Percentiles rank a stretch among this genome's conserved stretches.
Conservation (phyloP, 2,329 filamentous ascomycete species). For the Phyllosticta ampelicida region DNA sequence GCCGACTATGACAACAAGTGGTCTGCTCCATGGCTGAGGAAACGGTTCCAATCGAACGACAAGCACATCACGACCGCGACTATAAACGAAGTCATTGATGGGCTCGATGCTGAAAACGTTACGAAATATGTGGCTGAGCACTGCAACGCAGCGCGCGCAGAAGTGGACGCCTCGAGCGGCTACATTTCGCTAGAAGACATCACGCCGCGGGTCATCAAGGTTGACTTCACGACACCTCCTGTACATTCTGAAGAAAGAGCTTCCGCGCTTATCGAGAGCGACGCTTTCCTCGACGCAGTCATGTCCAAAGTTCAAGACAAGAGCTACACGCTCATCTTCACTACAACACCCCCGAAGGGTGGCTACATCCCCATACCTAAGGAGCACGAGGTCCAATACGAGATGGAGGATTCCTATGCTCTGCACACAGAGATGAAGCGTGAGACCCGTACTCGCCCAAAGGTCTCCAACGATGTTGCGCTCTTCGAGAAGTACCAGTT, state of each 20-base stretch:
- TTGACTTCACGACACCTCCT: conserved; percentile 33
- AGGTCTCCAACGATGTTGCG: conserved; percentile 18
- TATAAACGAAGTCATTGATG: conserved; percentile 44
- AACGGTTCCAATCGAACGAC: conserved; percentile 38
- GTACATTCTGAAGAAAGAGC: conserved; percentile 22
- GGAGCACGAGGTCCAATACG: conserved; percentile 38
- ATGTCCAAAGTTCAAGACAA: conserved; percentile 36
- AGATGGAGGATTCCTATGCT: conserved; percentile 51
- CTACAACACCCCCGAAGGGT: conserved; percentile 46
- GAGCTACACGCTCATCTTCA: conserved; percentile 66
- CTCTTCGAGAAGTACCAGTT: conserved; percentile 93
- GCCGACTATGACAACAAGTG: conserved; percentile 51
- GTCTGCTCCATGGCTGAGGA: conserved; percentile 44
- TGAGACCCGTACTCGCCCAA: conserved; percentile 33
- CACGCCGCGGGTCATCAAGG: conserved; percentile 8
- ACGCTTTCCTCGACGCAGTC: conserved; percentile 34
- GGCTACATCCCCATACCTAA: conserved; percentile 11
- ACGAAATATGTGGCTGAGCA: conserved; percentile 32
- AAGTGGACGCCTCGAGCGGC: conserved; percentile 32
- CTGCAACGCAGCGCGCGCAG: conserved; percentile 36
- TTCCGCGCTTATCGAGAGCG: conserved; percentile 31
- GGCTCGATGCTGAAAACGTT: conserved; percentile 35
- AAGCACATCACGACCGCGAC: conserved; percentile 43
- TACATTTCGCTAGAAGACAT: conserved; percentile 9
- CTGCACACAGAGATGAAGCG: conserved; percentile 68